A percentile compares a stretch with the other conserved stretches of the same genome.
Conservation (phyloP, 2,329 filamentous ascomycete genomes). For the Fragosphaeria purpurea region DNA sequence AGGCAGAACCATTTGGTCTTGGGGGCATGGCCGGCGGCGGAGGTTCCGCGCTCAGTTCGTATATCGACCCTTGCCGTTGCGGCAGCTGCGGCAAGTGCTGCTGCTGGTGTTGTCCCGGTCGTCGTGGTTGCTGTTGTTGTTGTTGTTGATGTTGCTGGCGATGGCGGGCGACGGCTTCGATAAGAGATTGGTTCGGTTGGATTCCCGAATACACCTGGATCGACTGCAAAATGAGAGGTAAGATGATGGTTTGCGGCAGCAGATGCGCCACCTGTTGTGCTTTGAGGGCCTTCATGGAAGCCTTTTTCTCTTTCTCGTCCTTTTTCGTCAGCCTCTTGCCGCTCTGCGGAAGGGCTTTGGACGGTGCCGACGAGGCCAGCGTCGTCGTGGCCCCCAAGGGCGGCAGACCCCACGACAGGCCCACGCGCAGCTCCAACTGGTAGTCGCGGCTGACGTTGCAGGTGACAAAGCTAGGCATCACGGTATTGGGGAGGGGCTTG, state of each 20-base stretch:
- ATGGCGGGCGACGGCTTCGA: slow-evolving; percentile 45
- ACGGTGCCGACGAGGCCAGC: not conserved
- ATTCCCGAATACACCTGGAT: slow-evolving; percentile 84
- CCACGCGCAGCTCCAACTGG: slow-evolving; percentile 72
- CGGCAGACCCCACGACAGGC: slow-evolving; percentile 61
- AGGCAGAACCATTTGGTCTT: slow-evolving; percentile 1
- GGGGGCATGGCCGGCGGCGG: not conserved
- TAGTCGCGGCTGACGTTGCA: slow-evolving; percentile 82
- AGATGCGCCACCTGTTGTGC: slow-evolving; percentile 19
- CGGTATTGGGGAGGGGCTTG: slow-evolving; percentile 66
- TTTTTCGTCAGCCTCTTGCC: slow-evolving; percentile 1
- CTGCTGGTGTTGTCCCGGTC: slow-evolving; percentile 2
- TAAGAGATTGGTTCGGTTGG: slow-evolving; percentile 63
- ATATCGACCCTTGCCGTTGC: no score
- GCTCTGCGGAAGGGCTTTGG: not conserved
- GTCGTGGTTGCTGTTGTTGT: not conserved
- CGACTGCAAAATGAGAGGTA: slow-evolving; percentile 65
- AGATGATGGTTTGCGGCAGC: slow-evolving; percentile 59
- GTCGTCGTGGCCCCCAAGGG: slow-evolving; percentile 15
- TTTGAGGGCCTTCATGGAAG: slow-evolving; percentile 26
- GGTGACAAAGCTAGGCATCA: slow-evolving; percentile 76
- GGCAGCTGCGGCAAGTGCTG: slow-evolving; percentile 2
- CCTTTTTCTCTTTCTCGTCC: slow-evolving; percentile 8
- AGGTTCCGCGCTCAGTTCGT: not conserved
- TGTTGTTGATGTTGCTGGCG: slow-evolving; percentile 4